phyloP scores from a whole-genome alignment of 2,329 filamentous ascomycete genomes.

The Hymenoscyphus scutula region DNA sequence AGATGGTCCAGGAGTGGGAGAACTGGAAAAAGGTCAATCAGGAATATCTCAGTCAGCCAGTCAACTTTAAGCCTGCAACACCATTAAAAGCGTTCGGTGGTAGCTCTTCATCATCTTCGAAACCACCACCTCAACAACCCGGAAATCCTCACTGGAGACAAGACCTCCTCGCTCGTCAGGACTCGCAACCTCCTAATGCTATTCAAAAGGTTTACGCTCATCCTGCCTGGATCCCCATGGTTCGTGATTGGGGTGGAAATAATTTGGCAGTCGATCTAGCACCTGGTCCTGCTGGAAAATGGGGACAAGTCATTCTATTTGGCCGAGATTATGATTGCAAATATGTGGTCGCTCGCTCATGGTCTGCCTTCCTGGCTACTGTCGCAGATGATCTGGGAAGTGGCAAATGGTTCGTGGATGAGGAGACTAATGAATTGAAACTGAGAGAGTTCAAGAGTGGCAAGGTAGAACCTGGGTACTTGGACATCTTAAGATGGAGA shows the following conservation, averaged over 20 bases:
- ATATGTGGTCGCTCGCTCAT: slow-evolving; percentile 91
- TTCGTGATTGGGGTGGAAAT: slow-evolving; percentile 98
- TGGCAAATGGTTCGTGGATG: slow-evolving; percentile 88
- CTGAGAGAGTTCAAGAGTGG: slow-evolving; percentile 86
- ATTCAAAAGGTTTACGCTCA: slow-evolving; percentile 94
- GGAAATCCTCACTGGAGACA: slow-evolving; percentile 72
- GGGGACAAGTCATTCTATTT: slow-evolving; percentile 96
- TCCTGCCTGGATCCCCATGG: slow-evolving; percentile 91
- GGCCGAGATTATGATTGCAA: slow-evolving; percentile 98
- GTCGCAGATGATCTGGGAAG: slow-evolving; percentile 89
- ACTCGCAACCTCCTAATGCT: slow-evolving; percentile 80
- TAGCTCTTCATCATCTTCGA: slow-evolving; percentile 64
- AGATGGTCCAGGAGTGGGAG: slow-evolving; percentile 96
- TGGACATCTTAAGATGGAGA: slow-evolving; percentile 93
- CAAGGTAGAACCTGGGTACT: slow-evolving; percentile 87
- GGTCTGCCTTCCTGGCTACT: slow-evolving; percentile 80
- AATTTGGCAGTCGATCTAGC: slow-evolving; percentile 91
- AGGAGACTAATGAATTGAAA: slow-evolving; percentile 88
- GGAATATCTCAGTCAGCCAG: slow-evolving; percentile 65
- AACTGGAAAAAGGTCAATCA: slow-evolving; percentile 94
- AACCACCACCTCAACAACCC: slow-evolving; percentile 50
- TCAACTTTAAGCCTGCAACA: slow-evolving; percentile 56
- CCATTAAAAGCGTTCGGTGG: slow-evolving; percentile 72
- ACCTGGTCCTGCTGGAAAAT: slow-evolving; percentile 83
- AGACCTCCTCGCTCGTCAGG: slow-evolving; percentile 79